Evolutionary conservation across 805 yeast genomes (phyloP), one percentile per base, ranked within the genome.

Genomic region (Candida xyloterini): DNA sequence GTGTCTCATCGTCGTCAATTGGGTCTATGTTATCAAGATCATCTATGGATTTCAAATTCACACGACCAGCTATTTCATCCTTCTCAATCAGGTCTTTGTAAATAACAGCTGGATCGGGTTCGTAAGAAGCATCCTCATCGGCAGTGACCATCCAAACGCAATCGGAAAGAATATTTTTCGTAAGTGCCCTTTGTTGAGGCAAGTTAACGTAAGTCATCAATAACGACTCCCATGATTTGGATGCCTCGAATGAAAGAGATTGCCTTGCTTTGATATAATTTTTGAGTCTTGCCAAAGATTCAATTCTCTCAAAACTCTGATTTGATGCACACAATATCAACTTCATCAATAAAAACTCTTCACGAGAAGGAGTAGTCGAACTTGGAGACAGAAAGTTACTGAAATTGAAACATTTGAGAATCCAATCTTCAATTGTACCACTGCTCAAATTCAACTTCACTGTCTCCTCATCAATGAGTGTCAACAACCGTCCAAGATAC

Each of bases 1-100:
- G 74, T 0, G 91, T 88, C n/a, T 74, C 79, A 1, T 79, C 74
- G 48, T 86, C 90, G 47, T 82, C 83, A 46, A 91, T 86, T 1
- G 98, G 95, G 27, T 66, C 80, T 4, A 78, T 56, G 3, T 72
- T 56, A 15, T 68, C 59, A 28, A 52, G 40, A 18, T 45, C 49
- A 26, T 49, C 48, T 15, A 52, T 11, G 1, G 52, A 38, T 15
- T 47, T 49, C 31, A 51, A 32, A n/a, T 52, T 50, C 51, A 66
- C 35, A 55, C 42, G 59, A 4, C 46, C 51, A 26, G 46, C 48
- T 4, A 26, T 25, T 35, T 62, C 51, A 15, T 71, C 74, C 23
- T 53, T 57, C 10, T 65, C 66, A 15, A 63, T 52, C n/a, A 79
- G 46, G 2, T 50, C 53, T 21, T 58, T 52, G 55, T 75, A 75